phyloP scores from a whole-genome alignment of 148 eudicot species.

The Heliosperma pusillum region DNA sequence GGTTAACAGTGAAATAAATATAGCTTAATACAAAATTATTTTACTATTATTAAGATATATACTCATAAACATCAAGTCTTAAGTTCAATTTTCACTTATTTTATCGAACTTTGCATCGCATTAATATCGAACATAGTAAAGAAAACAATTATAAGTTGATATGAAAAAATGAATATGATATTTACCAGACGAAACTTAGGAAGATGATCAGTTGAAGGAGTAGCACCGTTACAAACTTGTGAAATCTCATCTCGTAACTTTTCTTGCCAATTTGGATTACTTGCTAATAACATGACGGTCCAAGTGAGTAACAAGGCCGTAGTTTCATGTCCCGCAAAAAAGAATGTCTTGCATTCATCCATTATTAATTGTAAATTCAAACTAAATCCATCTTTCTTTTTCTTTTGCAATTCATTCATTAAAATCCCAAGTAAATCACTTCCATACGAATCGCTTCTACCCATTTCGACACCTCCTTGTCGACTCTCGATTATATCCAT shows the following conservation, averaged over 20 bases:
- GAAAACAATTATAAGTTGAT: not conserved
- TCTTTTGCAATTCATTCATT: conserved; percentile 62
- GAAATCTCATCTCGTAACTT: conserved; percentile 54
- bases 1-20: too few relatives aligned
- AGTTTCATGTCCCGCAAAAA: conserved; percentile 86
- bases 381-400: conserved; percentile 36
- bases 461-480: conserved; percentile 58
- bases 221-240: conserved; percentile 48
- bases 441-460: conserved; percentile 69
- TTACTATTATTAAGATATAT: too few relatives aligned
- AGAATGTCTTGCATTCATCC: conserved; percentile 94
- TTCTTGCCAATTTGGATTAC: conserved; percentile 73
- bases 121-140: not conserved
- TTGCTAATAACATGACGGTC: conserved; percentile 83
- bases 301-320: conserved; percentile 79
- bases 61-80: too few relatives aligned
- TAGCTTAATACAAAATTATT: too few relatives aligned
- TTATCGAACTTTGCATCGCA: not conserved
- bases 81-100: too few relatives aligned
- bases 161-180: not conserved
- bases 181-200: conserved; percentile 81
- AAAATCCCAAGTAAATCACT: conserved; percentile 76
- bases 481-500: conserved; percentile 81
- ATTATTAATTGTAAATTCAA: conserved; percentile 70
- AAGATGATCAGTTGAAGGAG: conserved; percentile 58